Base-by-base conservation (phyloP, 2,329 filamentous ascomycete species). In the Arthrobotrys iridis region DNA sequence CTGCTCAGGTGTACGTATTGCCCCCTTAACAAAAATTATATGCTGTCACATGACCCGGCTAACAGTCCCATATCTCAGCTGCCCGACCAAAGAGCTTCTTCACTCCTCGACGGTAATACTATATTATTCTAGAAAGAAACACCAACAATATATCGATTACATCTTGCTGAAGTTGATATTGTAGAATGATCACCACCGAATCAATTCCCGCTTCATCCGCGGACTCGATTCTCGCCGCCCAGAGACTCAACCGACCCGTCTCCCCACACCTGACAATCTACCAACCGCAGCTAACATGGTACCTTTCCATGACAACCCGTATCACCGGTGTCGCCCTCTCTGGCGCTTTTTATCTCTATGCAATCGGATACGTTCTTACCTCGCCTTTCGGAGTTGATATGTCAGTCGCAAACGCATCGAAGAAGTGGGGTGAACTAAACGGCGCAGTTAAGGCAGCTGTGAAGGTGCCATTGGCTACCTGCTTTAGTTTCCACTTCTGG, bases 241-340 rank as follows among this genome's bases (percentile, higher is more conserved):
- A 97, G 86, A 93, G 93, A 80, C 86, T 90, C 66, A 84, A 87
- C 81, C 93, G 93, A 60, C 93, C 93, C 81, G 86, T 97, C 80
- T 87, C 92, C 48, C 93, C 93, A 65, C 93, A 97, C 82, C 88
- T 97, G 77, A 82, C 84, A 81, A 93, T 96, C 87, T 97, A 97
- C 89, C 87, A 88, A 82, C 88, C 90, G 74, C 89, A 92, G 83
- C 91, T 97, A 84, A 95, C 92, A 79, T 97, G 90, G 90, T 90
- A 92, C 83, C 86, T 87, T 79, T 89, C 89, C 79, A 88, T 85
- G 70, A 86, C 92, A 83, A 91, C 93, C 85, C 93, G 93, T 80
- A 88, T 97, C 84, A 94, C 92, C n/a, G 93, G 92, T 80, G 84
- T 86, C 81, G 83, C 86, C 74, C 86, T 96, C 78, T 90, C 89